Percentiles rank a stretch among this genome's conserved stretches.
Conservation (phyloP, 495 filamentous ascomycete genomes). For the Penicillium arizonense region DNA sequence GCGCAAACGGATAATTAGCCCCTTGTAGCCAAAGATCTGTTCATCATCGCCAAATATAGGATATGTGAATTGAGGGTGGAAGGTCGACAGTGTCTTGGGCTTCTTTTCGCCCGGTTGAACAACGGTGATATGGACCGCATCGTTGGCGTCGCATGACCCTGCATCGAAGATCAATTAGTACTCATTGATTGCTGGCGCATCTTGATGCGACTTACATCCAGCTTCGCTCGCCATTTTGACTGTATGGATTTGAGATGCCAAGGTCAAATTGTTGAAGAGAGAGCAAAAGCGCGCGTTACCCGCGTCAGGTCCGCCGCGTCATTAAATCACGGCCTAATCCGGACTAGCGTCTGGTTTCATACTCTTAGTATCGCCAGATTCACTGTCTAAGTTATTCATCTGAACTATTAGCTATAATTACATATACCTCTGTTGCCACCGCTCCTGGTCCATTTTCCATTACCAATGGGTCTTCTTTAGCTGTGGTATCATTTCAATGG, state of each 20-base stretch:
- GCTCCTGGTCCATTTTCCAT: slow-evolving; percentile 5
- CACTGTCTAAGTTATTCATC: background rate
- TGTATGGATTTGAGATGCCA: slow-evolving; percentile 1
- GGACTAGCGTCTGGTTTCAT: background rate
- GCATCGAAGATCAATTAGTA: slow-evolving; percentile 11
- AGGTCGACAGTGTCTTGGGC: slow-evolving; percentile 59
- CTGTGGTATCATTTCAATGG: slow-evolving; percentile 17
- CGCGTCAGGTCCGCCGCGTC: slow-evolving; percentile 11
- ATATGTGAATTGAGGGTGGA: slow-evolving; percentile 87
- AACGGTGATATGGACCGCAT: slow-evolving; percentile 70
- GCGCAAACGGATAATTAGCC: slow-evolving; percentile 68
- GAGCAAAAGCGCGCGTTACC: slow-evolving; percentile 14
- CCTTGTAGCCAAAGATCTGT: slow-evolving; percentile 84
- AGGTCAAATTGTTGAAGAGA: slow-evolving; percentile 1
- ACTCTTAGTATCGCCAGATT: too few species aligned
- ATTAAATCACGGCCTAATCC: background rate
- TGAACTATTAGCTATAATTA: slow-evolving; percentile 23
- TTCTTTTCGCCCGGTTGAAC: slow-evolving; percentile 55
- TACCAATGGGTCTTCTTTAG: slow-evolving; percentile 9
- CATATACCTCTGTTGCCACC: background rate
- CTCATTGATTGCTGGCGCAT: background rate
- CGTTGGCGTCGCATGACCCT: slow-evolving; percentile 77
- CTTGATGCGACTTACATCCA: slow-evolving; percentile 42
- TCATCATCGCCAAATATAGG: slow-evolving; percentile 90
- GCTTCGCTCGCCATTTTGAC: slow-evolving; percentile 45